Evolutionary conservation across 345 rosid species (phyloP), one percentile per base, ranked within the genome.

Genomic region (Draba incana): DNA sequence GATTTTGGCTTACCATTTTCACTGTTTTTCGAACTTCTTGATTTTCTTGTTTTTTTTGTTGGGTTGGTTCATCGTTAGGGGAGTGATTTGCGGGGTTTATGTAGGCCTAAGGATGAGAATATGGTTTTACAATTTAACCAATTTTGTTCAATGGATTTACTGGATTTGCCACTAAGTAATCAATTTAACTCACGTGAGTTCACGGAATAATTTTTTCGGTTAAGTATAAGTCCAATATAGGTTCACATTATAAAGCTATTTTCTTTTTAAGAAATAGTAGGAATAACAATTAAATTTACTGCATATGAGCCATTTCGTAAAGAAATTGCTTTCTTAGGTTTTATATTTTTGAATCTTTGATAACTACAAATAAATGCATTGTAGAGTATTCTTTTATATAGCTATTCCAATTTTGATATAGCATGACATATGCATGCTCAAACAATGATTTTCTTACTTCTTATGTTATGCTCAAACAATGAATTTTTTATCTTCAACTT

Each of bases 1-100:
- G 68, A 11, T 16, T 51, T 62, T 66, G 51, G 31, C 57, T 35
- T 13, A 33, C 80, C 85, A 80, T 83, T 33, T 41, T 41, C 35
- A 27, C 9, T 52, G 3, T 50, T 39, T 44, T 30, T 70, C 8
- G 23, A 37, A 27, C 14, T 50, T 39, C 14, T 20, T 31, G 16
- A 10, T 55, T n/a, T 20, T 1, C 20, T 20, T 20, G 20, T 3
- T 12, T 33, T 2, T 4, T 7, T 49, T 27, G 51, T 24, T 13
- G 2, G 10, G 20, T 56, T 5, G 39, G 39, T 35, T 35, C 10
- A 2, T 35, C 10, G 39, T 28, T n/a, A 5, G 47, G 8, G 30
- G 78, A 62, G 57, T 48, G 78, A 57, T 48, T 57, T 31, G 48
- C 54, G 64, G 39, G 66, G 66, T 68, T 62, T 75, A 75, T 56